phyloP scores from a whole-genome alignment of 1,139 yeast species.

The Scheffersomyces illinoinensis region DNA sequence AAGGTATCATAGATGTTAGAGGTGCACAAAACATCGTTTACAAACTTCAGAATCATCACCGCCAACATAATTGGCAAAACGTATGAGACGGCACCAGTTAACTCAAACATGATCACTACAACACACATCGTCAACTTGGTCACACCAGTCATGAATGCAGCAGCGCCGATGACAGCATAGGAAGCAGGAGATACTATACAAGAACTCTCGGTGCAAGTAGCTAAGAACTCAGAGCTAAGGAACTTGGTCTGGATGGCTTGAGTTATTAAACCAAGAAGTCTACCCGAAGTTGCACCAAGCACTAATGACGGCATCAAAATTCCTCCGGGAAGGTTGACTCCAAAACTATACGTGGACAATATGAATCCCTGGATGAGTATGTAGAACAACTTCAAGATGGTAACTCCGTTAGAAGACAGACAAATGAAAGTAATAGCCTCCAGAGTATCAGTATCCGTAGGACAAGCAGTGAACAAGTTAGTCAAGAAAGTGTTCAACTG shows the following conservation, averaged over 20 bases:
- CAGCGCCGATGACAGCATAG: constrained; percentile 64
- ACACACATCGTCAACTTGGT: constrained; percentile 58
- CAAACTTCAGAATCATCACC: constrained; percentile 52
- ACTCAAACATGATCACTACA: constrained; percentile 57
- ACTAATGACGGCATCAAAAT: constrained; percentile 71
- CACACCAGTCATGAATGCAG: constrained; percentile 56
- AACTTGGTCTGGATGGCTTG: constrained; percentile 49
- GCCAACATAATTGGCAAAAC: constrained; percentile 62
- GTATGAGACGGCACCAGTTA: constrained; percentile 61
- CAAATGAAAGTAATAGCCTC: constrained; percentile 38
- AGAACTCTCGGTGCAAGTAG: constrained; percentile 53
- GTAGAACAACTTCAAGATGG: constrained; percentile 39
- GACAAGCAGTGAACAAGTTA: constrained; percentile 66
- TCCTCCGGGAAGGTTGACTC: constrained; percentile 73
- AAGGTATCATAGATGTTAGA: constrained; percentile 52
- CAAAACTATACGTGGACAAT: constrained; percentile 63
- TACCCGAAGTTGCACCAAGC: constrained; percentile 69
- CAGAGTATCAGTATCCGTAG: constrained; percentile 18
- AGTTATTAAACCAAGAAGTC: constrained; percentile 64
- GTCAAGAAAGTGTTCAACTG: constrained; percentile 59
- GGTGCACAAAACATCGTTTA: constrained; percentile 48
- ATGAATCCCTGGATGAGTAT: constrained; percentile 56
- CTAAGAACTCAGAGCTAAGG: constrained; percentile 34
- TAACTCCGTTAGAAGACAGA: constrained; percentile 24
- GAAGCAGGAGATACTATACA: constrained; percentile 59